Evolutionary conservation across 106 monocot species (phyloP).

Genomic region (Acorus calamus): DNA sequence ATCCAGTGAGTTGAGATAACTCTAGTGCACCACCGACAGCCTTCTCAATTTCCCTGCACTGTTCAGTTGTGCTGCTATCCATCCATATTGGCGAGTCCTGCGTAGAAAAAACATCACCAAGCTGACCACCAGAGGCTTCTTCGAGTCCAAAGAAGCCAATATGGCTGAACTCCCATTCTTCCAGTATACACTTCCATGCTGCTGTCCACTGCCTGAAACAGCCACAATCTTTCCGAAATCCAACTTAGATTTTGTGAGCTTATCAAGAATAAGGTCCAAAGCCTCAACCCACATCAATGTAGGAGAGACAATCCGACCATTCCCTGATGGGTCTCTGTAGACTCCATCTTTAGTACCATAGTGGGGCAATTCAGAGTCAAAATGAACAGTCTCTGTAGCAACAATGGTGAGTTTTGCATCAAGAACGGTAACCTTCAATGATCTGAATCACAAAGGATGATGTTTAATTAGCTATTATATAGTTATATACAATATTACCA

Average conservation of each 20-base stretch:
- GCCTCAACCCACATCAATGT: slow-evolving; percentile 99
- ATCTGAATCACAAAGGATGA: slow-evolving; percentile 31
- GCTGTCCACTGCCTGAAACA: slow-evolving; percentile 94
- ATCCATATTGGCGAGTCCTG: slow-evolving; percentile 90
- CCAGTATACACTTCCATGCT: slow-evolving; percentile 98
- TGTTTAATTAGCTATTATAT: neutral
- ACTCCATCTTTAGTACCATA: slow-evolving; percentile 93
- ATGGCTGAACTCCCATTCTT: slow-evolving; percentile 50
- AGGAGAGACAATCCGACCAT: slow-evolving; percentile 82
- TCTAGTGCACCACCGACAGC: slow-evolving; percentile 73
- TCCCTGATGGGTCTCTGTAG: slow-evolving; percentile 54
- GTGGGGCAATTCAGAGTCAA: slow-evolving; percentile 82
- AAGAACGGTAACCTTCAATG: slow-evolving; percentile 80
- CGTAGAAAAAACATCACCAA: slow-evolving; percentile 64
- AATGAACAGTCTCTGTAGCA: slow-evolving; percentile 62
- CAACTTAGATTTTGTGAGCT: slow-evolving; percentile 41
- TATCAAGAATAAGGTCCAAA: slow-evolving; percentile 61
- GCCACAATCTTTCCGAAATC: slow-evolving; percentile 57
- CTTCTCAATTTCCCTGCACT: slow-evolving; percentile 87
- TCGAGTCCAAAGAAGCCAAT: slow-evolving; percentile 53
- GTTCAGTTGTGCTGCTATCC: slow-evolving; percentile 81
- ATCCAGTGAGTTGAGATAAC: slow-evolving; percentile 80
- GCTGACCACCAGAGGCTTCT: slow-evolving; percentile 39
- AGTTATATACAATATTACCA: too few relatives aligned
- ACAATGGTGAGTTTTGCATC: slow-evolving; percentile 53